These are phyloP conservation scores for Digitaria exilis DNA, from an alignment of 202 grass and related monocot genomes.

Conservation along the genomic window DNA sequence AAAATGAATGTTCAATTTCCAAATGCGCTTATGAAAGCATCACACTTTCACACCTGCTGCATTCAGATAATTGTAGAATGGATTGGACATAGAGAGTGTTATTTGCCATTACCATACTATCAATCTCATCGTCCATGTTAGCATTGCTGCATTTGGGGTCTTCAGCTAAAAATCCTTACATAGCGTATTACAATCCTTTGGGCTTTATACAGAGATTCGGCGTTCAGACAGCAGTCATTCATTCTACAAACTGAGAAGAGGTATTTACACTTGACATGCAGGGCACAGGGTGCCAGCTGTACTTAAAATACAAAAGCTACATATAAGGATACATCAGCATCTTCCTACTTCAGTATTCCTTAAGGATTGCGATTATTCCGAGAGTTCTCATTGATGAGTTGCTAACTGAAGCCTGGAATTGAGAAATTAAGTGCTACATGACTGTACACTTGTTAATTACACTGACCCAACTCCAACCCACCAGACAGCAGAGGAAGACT, in stretches of 20 bases:
- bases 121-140: neutral
- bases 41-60: neutral
- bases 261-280: constrained; percentile 18
- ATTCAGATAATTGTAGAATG: neutral
- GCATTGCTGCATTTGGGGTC: neutral
- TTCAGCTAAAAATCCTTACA: neutral
- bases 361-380: neutral
- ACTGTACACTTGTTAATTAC: neutral
- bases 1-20: neutral
- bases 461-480: neutral
- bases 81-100: neutral
- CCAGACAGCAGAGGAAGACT: neutral
- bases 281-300: neutral
- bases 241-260: neutral
- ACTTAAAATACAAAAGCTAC: neutral
- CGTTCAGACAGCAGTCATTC: neutral
- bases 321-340: neutral
- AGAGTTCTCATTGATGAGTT: neutral
- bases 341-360: neutral
- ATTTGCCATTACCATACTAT: neutral
- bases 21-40: neutral
- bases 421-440: neutral
- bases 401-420: neutral
- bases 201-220: neutral
- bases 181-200: neutral